Percentiles rank a stretch among this genome's conserved stretches.
Evolutionary conservation across 495 filamentous ascomycete genomes (phyloP).

Genomic region (Penicillium mononematosum): DNA sequence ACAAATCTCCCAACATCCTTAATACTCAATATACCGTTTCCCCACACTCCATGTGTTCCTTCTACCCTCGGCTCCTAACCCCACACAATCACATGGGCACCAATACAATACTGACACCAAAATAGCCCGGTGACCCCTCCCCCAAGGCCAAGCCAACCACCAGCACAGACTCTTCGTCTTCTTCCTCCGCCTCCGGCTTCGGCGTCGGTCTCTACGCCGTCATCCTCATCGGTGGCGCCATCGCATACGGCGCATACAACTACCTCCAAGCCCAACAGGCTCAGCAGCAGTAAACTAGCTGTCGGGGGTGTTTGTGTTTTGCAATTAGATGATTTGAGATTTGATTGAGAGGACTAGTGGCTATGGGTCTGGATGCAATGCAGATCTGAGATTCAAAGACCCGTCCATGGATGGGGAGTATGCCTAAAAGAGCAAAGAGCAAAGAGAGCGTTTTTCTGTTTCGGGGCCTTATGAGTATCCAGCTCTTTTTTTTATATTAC

Average conservation of each 20-base stretch:
- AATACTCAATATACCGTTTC: too few relatives aligned
- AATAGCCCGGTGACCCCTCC: slow-evolving; percentile 79
- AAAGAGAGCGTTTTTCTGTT: slow-evolving; percentile 11
- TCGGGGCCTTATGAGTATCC: slow-evolving; percentile 3
- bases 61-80: slow-evolving; percentile 7
- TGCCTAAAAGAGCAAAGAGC: slow-evolving; percentile 14
- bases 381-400: not conserved
- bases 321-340: not conserved
- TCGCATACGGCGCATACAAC: slow-evolving; percentile 83
- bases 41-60: not conserved
- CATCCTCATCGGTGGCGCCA: slow-evolving; percentile 70
- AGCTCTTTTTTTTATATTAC: not conserved
- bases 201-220: slow-evolving; percentile 83
- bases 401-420: not conserved
- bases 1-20: not conserved
- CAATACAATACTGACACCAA: slow-evolving; percentile 14
- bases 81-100: slow-evolving; percentile 9
- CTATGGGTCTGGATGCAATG: not conserved
- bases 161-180: slow-evolving; percentile 47
- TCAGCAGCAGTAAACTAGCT: slow-evolving; percentile 24
- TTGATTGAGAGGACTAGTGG: not conserved
- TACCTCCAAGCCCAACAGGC: slow-evolving; percentile 66
- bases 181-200: slow-evolving; percentile 50
- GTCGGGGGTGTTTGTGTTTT: not conserved
- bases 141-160: slow-evolving; percentile 61